Evolutionary conservation across 192 early-diverging fungal species (phyloP), one percentile per base, ranked within the genome.

Genomic region (Chytriomyces sp.): DNA sequence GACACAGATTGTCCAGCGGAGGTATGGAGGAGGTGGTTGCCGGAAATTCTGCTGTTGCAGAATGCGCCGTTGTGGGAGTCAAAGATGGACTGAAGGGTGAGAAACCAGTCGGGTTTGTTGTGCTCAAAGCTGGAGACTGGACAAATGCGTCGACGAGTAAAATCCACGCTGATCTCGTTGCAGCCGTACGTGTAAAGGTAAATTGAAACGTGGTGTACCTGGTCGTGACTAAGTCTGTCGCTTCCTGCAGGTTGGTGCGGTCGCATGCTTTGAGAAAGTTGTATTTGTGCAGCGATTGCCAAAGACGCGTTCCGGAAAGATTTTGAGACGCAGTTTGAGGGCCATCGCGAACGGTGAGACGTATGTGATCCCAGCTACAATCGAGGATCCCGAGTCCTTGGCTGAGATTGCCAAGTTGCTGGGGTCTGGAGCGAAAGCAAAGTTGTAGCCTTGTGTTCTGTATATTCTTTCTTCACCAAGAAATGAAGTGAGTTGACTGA

Each of bases 251-350:
- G 81, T 96, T 25, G 94, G 94, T 1, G 91, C 94, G 0, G 90
- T 96, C 52, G 94, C 92, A 3, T 92, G 91, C 39, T 88, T 93
- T 62, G 85, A 92, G 30, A 78, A 81, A n/a, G 82, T 85, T 0
- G 84, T 90, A 39, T 71, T 93, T 39, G 88, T 96, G 3, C 73
- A 85, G 22, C 77, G 88, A 7, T 67, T 96, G 73, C 94, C 94
- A 33, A 96, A 96, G 77, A 96, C 94, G 0, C 77, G 94, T 14
- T 88, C 85, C 25, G 94, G 94, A 19, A 96, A 96, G 79, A 89
- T 95, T 30, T 69, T 95, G 72, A 81, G 93, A 52, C 81, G 90
- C 36, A 90, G 88, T 57, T 85, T 95, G 37, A 82, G 93, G 12
- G 64, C 88, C 37, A 76, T 82, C 31, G 90, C 87, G 39, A 86